A percentile compares a stretch with the other conserved stretches of the same genome.
Conservation (phyloP, 345 rosid genomes). For the Sonneratia caseolaris region DNA sequence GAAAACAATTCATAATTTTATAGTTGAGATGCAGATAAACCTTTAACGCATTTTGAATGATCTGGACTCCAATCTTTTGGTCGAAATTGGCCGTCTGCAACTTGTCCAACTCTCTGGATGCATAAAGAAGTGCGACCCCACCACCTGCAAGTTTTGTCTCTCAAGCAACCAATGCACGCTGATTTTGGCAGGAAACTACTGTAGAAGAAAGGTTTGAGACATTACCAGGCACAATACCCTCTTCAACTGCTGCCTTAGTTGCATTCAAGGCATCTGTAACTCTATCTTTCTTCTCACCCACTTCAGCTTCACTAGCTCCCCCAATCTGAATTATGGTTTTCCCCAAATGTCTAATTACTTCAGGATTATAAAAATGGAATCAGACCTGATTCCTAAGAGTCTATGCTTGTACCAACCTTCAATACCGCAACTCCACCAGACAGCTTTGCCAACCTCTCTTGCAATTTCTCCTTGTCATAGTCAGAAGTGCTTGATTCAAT, state of each 20-base stretch:
- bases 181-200: background rate
- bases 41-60: conserved; percentile 93
- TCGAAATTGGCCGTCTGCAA: conserved; percentile 79
- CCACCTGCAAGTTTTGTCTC: conserved; percentile 47
- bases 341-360: background rate
- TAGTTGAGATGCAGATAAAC: conserved; percentile 20
- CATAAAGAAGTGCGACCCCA: conserved; percentile 90
- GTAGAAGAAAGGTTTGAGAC: background rate
- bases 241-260: conserved; percentile 98
- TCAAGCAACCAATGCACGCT: background rate
- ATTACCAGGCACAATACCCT: conserved; percentile 93
- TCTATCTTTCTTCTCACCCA: conserved; percentile 86
- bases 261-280: conserved; percentile 97
- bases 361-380: background rate
- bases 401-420: conserved; percentile 41
- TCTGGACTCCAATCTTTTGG: conserved; percentile 91
- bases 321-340: conserved; percentile 52
- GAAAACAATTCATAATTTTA: background rate
- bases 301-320: conserved; percentile 96
- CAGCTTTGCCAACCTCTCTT: conserved; percentile 88
- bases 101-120: conserved; percentile 78
- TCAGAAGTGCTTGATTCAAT: conserved; percentile 81
- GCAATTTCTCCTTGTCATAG: conserved; percentile 88
- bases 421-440: conserved; percentile 96
- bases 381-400: background rate